Percentiles rank a stretch among this genome's conserved stretches.
phyloP scores from a whole-genome alignment of 176 grass and related monocot genomes.

The Alopecurus myosuroides region DNA sequence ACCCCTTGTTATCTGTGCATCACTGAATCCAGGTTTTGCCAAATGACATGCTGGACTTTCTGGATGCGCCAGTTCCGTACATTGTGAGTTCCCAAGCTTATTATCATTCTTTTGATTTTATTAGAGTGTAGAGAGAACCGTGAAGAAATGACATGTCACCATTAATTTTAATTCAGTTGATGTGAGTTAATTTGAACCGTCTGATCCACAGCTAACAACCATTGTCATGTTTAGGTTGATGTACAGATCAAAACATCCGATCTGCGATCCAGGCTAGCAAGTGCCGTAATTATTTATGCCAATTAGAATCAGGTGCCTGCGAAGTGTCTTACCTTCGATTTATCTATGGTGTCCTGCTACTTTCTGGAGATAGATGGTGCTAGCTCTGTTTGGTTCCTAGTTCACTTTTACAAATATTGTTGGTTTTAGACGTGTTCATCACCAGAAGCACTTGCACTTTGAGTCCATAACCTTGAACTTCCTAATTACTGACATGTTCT shows the following conservation, averaged over 20 bases:
- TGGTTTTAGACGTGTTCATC: background rate
- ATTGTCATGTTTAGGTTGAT: slow-evolving; percentile 61
- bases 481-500: too few species aligned
- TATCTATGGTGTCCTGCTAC: background rate
- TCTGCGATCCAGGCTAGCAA: slow-evolving; percentile 60
- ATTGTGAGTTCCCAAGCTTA: slow-evolving; percentile 67
- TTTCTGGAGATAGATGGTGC: background rate
- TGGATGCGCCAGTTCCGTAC: slow-evolving; percentile 97
- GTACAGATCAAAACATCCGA: slow-evolving; percentile 78
- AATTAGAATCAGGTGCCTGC: slow-evolving; percentile 88
- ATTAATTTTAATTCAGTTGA: background rate
- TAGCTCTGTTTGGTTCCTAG: background rate
- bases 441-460: too few species aligned
- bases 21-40: slow-evolving; percentile 70
- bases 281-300: slow-evolving; percentile 71
- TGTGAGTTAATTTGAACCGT: slow-evolving; percentile 14
- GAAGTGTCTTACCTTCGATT: background rate
- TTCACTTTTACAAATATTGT: background rate
- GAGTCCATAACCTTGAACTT: too few species aligned
- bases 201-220: background rate
- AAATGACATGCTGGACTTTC: slow-evolving; percentile 90
- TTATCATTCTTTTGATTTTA: slow-evolving; percentile 11
- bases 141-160: background rate
- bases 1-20: slow-evolving; percentile 3
- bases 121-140: background rate